phyloP scores from a whole-genome alignment of 768 basidiomycete genomes.

The Pleurotus ostreatus region DNA sequence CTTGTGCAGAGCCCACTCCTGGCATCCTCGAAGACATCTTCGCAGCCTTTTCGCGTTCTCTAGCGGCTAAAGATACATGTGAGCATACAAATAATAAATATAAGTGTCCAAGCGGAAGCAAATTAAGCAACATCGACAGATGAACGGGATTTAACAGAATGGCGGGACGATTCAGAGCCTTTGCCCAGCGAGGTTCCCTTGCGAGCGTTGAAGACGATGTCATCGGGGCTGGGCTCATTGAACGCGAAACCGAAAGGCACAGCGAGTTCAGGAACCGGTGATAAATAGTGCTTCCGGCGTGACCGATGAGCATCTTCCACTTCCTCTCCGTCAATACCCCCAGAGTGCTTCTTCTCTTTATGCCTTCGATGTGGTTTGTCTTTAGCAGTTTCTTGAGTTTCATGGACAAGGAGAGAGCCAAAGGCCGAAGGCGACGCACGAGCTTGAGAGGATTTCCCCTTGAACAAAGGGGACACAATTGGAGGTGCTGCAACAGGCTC shows the following conservation, averaged over 20 bases:
- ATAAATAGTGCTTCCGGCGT: constrained; percentile 14
- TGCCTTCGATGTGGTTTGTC: constrained; percentile 28
- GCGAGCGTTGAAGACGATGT: constrained; percentile 77
- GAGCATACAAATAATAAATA: constrained; percentile 27
- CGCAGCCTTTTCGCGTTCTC: constrained; percentile 74
- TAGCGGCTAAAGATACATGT: constrained; percentile 58
- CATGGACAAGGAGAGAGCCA: constrained; percentile 66
- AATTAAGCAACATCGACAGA: constrained; percentile 14
- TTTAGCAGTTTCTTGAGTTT: constrained; percentile 35
- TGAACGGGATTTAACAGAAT: constrained; percentile 17
- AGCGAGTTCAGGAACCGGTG: constrained; percentile 31
- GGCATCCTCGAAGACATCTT: constrained; percentile 42
- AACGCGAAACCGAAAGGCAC: constrained; percentile 55
- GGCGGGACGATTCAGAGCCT: constrained; percentile 14
- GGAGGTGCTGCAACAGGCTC: constrained; percentile 20
- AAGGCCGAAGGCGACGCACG: constrained; percentile 79
- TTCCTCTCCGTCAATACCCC: constrained; percentile 27
- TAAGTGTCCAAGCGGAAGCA: constrained; percentile 18
- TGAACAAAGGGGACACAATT: constrained; percentile 53
- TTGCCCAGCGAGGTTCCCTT: constrained; percentile 63
- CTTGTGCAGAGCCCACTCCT: constrained; percentile 33
- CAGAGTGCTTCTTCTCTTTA: constrained; percentile 12
- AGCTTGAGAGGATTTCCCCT: constrained; percentile 44
- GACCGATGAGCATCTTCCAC: constrained; percentile 10
- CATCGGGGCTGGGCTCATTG: constrained; percentile 88